Percentiles rank a stretch among this genome's conserved stretches.
Conservation (phyloP, 106 monocot species). For the Dendrobium chrysotoxum region DNA sequence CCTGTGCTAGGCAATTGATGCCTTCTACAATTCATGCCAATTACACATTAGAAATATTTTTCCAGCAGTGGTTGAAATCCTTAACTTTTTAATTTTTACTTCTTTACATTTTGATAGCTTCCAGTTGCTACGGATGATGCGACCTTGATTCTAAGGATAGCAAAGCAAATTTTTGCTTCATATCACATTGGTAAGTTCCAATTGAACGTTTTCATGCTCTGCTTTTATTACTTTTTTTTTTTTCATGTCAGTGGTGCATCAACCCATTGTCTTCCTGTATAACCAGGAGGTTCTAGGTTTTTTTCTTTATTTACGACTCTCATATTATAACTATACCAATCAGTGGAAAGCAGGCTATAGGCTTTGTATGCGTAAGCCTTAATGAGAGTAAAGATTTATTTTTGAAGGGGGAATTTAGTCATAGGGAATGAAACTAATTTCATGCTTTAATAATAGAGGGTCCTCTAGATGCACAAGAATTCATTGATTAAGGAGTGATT, state of each 20-base stretch:
- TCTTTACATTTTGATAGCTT: slow-evolving; percentile 34
- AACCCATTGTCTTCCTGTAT: neutral
- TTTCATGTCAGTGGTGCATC: neutral
- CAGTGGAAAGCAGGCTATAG: neutral
- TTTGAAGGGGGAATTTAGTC: neutral
- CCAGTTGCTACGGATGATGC: slow-evolving; percentile 51
- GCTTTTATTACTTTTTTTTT: neutral
- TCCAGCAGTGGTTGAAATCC: neutral
- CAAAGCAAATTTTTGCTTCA: slow-evolving; percentile 67
- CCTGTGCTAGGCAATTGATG: neutral
- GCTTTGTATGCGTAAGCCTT: neutral
- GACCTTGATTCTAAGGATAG: slow-evolving; percentile 44
- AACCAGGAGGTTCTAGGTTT: neutral
- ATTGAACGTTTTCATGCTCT: neutral
- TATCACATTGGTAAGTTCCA: slow-evolving; percentile 56
- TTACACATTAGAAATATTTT: neutral
- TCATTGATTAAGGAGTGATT: neutral
- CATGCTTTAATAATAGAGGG: neutral
- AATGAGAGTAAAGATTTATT: neutral
- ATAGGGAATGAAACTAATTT: neutral
- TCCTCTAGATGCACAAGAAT: neutral
- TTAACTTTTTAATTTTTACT: neutral
- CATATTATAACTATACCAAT: neutral
- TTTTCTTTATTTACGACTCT: neutral
- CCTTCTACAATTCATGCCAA: neutral